Percentiles rank a stretch among this genome's conserved stretches.
phyloP scores from a whole-genome alignment of 129 eudicot species.

The Saussurea involucrata region DNA sequence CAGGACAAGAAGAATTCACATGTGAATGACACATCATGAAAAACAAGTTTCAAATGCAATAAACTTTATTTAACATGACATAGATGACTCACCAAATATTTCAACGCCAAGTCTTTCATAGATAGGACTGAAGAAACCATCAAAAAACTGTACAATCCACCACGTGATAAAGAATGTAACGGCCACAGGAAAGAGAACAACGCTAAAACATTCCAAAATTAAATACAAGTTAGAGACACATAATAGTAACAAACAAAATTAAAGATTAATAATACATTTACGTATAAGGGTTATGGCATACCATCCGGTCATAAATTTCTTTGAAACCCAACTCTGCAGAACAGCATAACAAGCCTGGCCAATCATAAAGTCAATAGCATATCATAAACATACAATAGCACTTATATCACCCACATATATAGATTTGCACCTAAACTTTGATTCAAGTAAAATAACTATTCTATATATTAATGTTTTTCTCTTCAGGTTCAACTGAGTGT shows the following conservation, averaged over 20 bases:
- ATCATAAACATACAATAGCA: constrained; percentile 5
- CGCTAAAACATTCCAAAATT: constrained; percentile 41
- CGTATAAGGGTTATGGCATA: constrained; percentile 16
- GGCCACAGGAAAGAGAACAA: constrained; percentile 91
- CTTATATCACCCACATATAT: background rate
- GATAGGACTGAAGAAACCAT: constrained; percentile 97
- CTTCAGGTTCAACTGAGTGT: background rate
- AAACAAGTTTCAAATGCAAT: background rate
- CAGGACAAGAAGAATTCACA: background rate
- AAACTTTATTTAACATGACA: background rate
- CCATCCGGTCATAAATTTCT: constrained; percentile 99
- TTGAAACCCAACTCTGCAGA: constrained; percentile 95
- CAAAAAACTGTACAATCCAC: constrained; percentile 97
- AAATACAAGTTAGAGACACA: constrained; percentile 4
- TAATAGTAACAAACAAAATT: background rate
- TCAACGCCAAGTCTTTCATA: constrained; percentile 86
- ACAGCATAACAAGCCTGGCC: constrained; percentile 92
- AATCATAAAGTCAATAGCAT: constrained; percentile 18
- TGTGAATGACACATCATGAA: background rate
- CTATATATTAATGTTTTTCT: background rate
- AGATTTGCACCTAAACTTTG: background rate
- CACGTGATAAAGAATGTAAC: constrained; percentile 87
- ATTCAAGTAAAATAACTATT: background rate
- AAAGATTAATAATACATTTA: background rate
- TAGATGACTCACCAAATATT: constrained; percentile 66